A percentile compares a stretch with the other conserved stretches of the same genome.
Evolutionary conservation across 2,329 filamentous ascomycete species (phyloP).

Genomic region (Diaporthe eres): DNA sequence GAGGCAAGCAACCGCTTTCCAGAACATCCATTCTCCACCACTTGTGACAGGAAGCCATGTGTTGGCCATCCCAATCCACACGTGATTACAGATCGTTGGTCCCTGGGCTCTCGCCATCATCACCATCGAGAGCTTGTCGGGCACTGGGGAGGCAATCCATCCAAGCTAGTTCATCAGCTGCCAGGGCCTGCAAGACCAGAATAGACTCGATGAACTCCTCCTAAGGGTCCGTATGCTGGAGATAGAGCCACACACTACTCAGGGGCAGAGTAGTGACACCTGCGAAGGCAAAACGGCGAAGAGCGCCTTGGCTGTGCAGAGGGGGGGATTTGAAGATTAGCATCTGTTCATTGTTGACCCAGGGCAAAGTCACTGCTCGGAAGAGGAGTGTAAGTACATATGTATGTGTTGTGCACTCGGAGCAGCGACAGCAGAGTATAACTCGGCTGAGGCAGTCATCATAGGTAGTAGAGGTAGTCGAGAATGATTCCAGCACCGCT

Average conservation of each 20-base stretch:
- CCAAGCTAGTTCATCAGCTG: background rate
- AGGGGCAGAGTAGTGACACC: slow-evolving; percentile 48
- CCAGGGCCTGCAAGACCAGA: background rate
- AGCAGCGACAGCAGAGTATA: background rate
- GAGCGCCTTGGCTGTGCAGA: slow-evolving; percentile 46
- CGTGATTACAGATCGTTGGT: background rate
- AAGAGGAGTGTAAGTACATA: slow-evolving; percentile 42
- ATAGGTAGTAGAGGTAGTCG: slow-evolving; percentile 14
- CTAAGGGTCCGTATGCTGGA: slow-evolving; percentile 38
- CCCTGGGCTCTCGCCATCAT: background rate
- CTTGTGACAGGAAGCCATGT: background rate
- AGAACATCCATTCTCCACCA: background rate
- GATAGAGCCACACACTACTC: slow-evolving; percentile 47
- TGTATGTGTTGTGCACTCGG: slow-evolving; percentile 9
- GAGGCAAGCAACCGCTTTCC: background rate
- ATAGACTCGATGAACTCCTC: slow-evolving; percentile 2
- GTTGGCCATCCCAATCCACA: background rate
- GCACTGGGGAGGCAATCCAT: background rate
- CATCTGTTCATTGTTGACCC: background rate
- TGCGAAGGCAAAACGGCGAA: slow-evolving; percentile 51
- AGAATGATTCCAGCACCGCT: slow-evolving; percentile 31
- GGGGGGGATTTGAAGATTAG: background rate
- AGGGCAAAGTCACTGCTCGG: slow-evolving; percentile 24
- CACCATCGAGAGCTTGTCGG: background rate
- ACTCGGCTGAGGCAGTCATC: background rate